Evolutionary conservation across 306 rosid genomes (phyloP).

Genomic region (Fragaria iinumae): DNA sequence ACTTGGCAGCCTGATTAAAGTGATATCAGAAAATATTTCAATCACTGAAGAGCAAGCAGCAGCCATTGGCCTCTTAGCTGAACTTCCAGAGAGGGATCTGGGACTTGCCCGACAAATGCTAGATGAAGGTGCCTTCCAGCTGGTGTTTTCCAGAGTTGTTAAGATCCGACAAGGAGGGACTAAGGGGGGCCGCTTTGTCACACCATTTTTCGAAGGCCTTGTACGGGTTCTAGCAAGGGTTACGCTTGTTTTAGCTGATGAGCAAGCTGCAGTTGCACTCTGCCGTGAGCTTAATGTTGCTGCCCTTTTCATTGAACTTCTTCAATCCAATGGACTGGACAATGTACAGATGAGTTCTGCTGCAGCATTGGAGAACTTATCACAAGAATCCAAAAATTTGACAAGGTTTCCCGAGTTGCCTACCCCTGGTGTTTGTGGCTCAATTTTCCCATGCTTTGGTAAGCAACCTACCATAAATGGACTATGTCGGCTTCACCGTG

Average conservation of each 20-base stretch:
- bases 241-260: conserved; percentile 67
- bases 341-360: conserved; percentile 96
- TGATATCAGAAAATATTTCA: conserved; percentile 77
- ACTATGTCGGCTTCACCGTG: conserved; percentile 76
- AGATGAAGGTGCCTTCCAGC: conserved; percentile 76
- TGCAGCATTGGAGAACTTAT: conserved; percentile 79
- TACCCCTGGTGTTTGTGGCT: conserved; percentile 54
- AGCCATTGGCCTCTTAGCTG: conserved; percentile 86
- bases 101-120: conserved; percentile 96
- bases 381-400: conserved; percentile 69
- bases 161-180: conserved; percentile 75
- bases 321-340: conserved; percentile 86
- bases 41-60: conserved; percentile 94
- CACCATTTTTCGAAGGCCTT: conserved; percentile 85
- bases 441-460: conserved; percentile 68
- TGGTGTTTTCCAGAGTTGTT: conserved; percentile 54
- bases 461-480: conserved; percentile 62
- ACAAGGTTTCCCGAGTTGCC: conserved; percentile 70
- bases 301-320: conserved; percentile 67
- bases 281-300: conserved; percentile 71
- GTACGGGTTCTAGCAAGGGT: conserved; percentile 84
- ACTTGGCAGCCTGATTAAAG: conserved; percentile 74
- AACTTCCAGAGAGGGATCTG: conserved; percentile 92
- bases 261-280: conserved; percentile 67
- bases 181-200: conserved; percentile 77